phyloP scores from a whole-genome alignment of 2,329 filamentous ascomycete species.

The Hysterium pulicare region DNA sequence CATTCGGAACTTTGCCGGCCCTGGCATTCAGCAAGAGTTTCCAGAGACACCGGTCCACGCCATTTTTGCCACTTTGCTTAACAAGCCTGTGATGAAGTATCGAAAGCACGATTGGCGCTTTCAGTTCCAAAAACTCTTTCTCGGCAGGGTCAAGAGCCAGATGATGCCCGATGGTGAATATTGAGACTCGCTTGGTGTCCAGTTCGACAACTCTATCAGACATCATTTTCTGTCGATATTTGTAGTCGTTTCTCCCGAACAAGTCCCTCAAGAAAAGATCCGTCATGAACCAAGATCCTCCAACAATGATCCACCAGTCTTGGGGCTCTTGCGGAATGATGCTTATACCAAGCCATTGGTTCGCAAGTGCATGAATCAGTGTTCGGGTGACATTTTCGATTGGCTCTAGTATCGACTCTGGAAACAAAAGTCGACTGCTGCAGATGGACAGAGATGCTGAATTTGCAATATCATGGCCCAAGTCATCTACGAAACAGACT shows the following conservation, averaged over 20 bases:
- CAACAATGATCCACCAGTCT: constrained; percentile 87
- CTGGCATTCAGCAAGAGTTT: constrained; percentile 83
- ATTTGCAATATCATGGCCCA: constrained; percentile 69
- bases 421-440: constrained; percentile 81
- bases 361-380: constrained; percentile 79
- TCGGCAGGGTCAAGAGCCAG: constrained; percentile 82
- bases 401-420: constrained; percentile 79
- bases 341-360: constrained; percentile 92
- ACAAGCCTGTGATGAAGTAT: constrained; percentile 88
- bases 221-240: constrained; percentile 81
- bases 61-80: constrained; percentile 81
- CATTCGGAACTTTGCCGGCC: constrained; percentile 70
- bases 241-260: constrained; percentile 91
- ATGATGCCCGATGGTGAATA: constrained; percentile 74
- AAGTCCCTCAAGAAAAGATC: constrained; percentile 87
- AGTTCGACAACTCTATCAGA: constrained; percentile 78
- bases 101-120: constrained; percentile 86
- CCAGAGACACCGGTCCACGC: constrained; percentile 79
- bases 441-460: constrained; percentile 83
- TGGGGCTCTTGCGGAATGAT: constrained; percentile 77
- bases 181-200: constrained; percentile 77
- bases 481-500: constrained; percentile 89
- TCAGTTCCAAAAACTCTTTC: constrained; percentile 83
- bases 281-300: constrained; percentile 91
- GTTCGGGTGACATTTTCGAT: constrained; percentile 77